Conservation (phyloP, 1,284 basidiomycete species). For the Blastosporella zonata region DNA sequence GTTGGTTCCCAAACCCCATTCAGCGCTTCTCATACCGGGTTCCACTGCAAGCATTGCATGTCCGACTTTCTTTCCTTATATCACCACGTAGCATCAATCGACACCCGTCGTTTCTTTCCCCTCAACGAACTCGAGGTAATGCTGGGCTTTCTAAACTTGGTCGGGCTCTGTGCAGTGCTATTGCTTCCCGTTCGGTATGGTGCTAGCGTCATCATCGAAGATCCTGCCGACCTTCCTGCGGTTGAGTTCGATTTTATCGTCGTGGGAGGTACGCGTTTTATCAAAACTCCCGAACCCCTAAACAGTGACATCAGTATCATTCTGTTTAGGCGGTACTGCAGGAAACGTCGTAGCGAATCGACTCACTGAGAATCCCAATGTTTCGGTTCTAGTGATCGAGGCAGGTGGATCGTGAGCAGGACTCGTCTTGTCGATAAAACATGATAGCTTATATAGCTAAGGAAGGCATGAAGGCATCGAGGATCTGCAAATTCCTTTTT, state of each 20-base stretch:
- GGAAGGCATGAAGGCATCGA: constrained; percentile 21
- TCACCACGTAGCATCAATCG: no score
- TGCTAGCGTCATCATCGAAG: constrained; percentile 4
- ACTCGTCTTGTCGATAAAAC: no score
- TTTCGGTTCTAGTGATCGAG: constrained; percentile 28
- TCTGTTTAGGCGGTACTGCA: constrained; percentile 23
- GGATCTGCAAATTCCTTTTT: constrained; percentile 21
- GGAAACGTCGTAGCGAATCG: constrained; percentile 29
- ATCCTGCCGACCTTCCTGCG: constrained; percentile 8
- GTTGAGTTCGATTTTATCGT: constrained; percentile 25
- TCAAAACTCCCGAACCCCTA: background rate
- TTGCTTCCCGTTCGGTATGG: background rate
- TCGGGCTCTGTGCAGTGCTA: background rate
- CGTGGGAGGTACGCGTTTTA: constrained; percentile 22
- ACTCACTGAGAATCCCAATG: constrained; percentile 24
- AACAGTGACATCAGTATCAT: background rate
- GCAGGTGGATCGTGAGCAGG: constrained; percentile 25
- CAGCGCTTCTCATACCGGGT: no score
- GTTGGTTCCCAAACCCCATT: no score
- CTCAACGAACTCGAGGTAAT: background rate
- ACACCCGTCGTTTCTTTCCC: no score
- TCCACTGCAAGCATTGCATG: no score
- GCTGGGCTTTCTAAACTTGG: background rate
- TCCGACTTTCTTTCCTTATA: background rate
- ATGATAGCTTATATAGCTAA: background rate